Base-by-base conservation (phyloP, 495 filamentous ascomycete genomes). In the Annulohypoxylon bovei region DNA sequence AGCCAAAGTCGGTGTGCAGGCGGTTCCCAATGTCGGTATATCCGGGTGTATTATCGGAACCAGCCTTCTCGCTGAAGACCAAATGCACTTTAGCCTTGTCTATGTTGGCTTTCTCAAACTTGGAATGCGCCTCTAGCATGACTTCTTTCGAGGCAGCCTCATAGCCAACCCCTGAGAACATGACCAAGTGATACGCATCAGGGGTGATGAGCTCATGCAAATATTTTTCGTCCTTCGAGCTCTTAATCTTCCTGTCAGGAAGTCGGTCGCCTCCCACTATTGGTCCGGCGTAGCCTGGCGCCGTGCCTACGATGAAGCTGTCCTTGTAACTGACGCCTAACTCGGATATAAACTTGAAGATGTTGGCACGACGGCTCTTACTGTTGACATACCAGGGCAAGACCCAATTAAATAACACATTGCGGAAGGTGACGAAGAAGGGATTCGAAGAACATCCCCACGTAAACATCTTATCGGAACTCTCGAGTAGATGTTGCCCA, bases 251-350 rank as follows among this genome's bases (percentile, higher is more conserved):
- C 3, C 61, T 66, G 55, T 79, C 72, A 1, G 74, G 72, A 20
- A 66, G 70, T 39, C 77, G 62, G 44, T 79, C 76, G 0, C 77
- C 77, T 42, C 68, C 76, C 32, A 57, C 58, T 9, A 78, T 32
- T 27, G 33, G 52, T n/a, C 72, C 65, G 2, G 64, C 58, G 27
- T 60, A 65, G 6, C 65, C 55, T 4, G 65, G 22, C 0, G 68
- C 55, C 9, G 61, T 65, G 22, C 55, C 65, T 23, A 70, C 67
- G 23, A 57, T 62, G 11, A 69, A 62, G 20, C 77, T 77, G 8
- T 70, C 59, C 18, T 78, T 76, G 62, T 84, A 84, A 8, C 42
- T 73, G 28, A 83, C 75, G 3, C 75, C 79, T 28, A 84, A 72
- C 65, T 80, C 70, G 2, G 78, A 78, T 20, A 83, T 71, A 58